Evolutionary conservation across 2,329 filamentous ascomycete species (phyloP).

Genomic region (Colletotrichum aenigma): DNA sequence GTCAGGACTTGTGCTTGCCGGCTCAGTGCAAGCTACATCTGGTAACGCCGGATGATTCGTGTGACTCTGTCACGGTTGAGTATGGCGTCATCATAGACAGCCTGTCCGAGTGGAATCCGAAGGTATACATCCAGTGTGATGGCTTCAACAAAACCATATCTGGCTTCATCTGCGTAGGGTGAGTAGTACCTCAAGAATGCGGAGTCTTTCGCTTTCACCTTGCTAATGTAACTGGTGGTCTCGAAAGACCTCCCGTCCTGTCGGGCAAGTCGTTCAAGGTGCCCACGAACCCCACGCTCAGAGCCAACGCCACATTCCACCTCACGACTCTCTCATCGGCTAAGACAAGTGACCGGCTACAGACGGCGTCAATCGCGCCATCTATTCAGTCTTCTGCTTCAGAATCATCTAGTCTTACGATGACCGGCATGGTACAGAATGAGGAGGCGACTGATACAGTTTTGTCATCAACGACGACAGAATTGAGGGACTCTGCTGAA

Average conservation of each 20-base stretch:
- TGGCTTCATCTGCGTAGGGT: neutral
- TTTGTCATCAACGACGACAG: neutral
- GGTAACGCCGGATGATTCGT: neutral
- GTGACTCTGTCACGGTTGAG: neutral
- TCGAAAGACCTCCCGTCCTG: neutral
- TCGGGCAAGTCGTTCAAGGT: neutral
- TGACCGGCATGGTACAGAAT: neutral
- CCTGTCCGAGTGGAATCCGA: neutral
- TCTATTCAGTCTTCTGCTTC: neutral
- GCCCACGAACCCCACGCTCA: neutral
- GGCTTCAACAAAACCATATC: neutral
- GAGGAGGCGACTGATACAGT: neutral
- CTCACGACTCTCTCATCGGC: neutral
- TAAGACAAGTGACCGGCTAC: neutral
- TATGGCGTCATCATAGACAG: neutral
- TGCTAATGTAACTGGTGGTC: neutral
- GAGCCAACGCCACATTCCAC: neutral
- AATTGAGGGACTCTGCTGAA: neutral
- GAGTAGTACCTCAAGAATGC: neutral
- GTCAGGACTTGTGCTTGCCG: neutral
- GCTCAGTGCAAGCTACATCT: neutral
- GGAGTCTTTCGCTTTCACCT: neutral
- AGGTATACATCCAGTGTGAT: neutral
- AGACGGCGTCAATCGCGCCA: neutral
- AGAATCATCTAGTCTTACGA: neutral